Evolutionary conservation across 2,329 filamentous ascomycete genomes (phyloP).

Genomic region (Pseudogymnoascus sp.): DNA sequence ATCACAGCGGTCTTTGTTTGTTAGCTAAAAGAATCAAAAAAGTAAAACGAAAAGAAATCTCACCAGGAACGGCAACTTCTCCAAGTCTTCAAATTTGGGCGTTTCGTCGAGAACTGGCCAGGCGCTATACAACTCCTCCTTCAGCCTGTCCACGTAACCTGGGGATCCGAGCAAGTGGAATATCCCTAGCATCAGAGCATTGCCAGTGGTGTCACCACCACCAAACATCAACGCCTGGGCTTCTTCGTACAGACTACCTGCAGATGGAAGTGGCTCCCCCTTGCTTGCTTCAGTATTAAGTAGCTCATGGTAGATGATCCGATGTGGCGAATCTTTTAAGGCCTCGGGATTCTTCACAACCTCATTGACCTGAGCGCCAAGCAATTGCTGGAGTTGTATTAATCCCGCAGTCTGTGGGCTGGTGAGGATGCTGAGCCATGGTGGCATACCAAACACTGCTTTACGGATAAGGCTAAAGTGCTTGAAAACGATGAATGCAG

Average conservation of each 20-base stretch:
- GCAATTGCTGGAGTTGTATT: constrained; percentile 16
- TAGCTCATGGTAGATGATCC: constrained; percentile 30
- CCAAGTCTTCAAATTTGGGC: constrained; percentile 28
- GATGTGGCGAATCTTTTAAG: constrained; percentile 24
- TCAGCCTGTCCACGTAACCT: constrained; percentile 27
- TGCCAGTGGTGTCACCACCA: constrained; percentile 37
- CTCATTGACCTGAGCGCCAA: constrained; percentile 16
- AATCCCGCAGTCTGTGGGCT: constrained; percentile 19
- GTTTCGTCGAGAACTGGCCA: constrained; percentile 30
- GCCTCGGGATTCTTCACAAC: constrained; percentile 15
- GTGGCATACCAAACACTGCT: constrained; percentile 20
- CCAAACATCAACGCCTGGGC: constrained; percentile 38
- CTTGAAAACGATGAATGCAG: constrained; percentile 31
- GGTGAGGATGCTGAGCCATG: constrained; percentile 17
- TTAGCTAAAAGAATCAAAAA: constrained; percentile 27
- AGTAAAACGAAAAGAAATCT: not conserved
- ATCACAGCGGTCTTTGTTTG: not conserved
- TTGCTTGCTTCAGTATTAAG: constrained; percentile 25
- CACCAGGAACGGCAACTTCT: constrained; percentile 26
- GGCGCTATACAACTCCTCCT: constrained; percentile 29
- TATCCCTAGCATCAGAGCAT: constrained; percentile 33
- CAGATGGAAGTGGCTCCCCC: constrained; percentile 18
- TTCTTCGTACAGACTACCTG: constrained; percentile 33
- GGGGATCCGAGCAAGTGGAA: constrained; percentile 33
- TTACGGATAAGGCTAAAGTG: constrained; percentile 27